Percentiles rank a stretch among this genome's conserved stretches.
These are phyloP conservation scores for Desmodesmus armatus DNA, from an alignment of 139 green algal genomes.

Conservation along the genomic window DNA sequence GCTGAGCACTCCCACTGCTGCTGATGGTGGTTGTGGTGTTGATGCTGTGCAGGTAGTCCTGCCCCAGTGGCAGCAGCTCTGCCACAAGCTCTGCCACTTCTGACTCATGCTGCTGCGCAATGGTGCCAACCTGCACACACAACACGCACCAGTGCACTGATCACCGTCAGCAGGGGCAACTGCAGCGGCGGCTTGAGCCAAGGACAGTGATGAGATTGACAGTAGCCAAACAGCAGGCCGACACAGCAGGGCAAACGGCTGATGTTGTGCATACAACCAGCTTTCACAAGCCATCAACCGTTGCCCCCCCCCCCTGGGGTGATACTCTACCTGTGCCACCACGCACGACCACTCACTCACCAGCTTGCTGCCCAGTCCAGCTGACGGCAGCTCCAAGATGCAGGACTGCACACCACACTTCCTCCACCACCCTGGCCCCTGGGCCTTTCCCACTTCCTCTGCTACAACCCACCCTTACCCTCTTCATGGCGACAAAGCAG, in stretches of 20 bases:
- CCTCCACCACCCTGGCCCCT: not conserved
- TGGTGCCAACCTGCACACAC: constrained; percentile 45
- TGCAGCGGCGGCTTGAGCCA: not conserved
- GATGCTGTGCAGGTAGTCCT: not conserved
- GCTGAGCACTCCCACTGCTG: not conserved
- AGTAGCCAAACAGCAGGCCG: not conserved
- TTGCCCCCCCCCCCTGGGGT: no score
- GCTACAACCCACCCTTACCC: no score
- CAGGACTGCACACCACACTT: not conserved
- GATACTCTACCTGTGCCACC: no score
- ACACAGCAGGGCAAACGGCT: not conserved
- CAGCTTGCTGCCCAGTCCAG: not conserved
- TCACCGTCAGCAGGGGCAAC: no score
- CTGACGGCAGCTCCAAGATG: not conserved
- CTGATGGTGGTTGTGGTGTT: not conserved
- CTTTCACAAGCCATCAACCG: not conserved
- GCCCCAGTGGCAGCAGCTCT: constrained; percentile 56
- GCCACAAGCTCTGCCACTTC: constrained; percentile 45
- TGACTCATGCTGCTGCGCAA: constrained; percentile 21
- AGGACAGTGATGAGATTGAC: no score
- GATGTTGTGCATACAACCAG: not conserved
- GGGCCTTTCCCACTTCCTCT: not conserved
- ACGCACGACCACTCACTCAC: no score
- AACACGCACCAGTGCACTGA: no score
- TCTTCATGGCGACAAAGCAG: no score